phyloP scores from a whole-genome alignment of 2,329 filamentous ascomycete genomes.

The Epichloe baconii region DNA sequence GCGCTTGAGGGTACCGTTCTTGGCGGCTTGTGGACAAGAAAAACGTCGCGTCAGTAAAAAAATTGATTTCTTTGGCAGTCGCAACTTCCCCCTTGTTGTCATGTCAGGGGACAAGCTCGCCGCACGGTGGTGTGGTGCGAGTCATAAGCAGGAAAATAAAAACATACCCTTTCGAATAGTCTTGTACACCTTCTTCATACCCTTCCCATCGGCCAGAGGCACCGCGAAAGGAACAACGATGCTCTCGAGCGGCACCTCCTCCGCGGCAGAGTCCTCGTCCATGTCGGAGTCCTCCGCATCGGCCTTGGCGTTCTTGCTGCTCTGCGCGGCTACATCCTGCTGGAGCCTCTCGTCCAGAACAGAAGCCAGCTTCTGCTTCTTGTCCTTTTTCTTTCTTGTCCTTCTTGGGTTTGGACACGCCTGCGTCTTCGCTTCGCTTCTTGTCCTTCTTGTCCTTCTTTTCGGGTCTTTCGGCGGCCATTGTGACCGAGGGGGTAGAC shows the following conservation, averaged over 20 bases:
- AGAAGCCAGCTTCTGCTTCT: slow-evolving; percentile 59
- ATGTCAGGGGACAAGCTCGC: too few species aligned
- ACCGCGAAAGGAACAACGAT: slow-evolving; percentile 74
- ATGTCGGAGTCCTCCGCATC: slow-evolving; percentile 32
- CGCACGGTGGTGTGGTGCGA: neutral
- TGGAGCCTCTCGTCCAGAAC: slow-evolving; percentile 54
- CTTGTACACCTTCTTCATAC: slow-evolving; percentile 48
- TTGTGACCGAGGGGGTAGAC: slow-evolving; percentile 13
- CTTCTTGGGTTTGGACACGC: slow-evolving; percentile 41
- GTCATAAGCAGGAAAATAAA: too few species aligned
- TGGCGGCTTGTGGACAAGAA: slow-evolving; percentile 60
- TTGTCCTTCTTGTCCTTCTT: slow-evolving; percentile 47
- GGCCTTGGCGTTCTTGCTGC: slow-evolving; percentile 20
- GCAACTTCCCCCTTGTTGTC: too few species aligned
- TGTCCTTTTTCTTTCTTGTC: slow-evolving; percentile 54
- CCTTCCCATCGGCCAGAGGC: slow-evolving; percentile 70
- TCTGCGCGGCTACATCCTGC: slow-evolving; percentile 35
- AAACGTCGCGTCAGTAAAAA: neutral
- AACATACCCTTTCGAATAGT: slow-evolving; percentile 41
- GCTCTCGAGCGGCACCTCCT: slow-evolving; percentile 28
- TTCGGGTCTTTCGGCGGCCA: slow-evolving; percentile 35
- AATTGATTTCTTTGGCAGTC: too few species aligned
- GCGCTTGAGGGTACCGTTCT: slow-evolving; percentile 89
- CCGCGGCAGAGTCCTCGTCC: slow-evolving; percentile 31
- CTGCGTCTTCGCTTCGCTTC: slow-evolving; percentile 42